phyloP scores from a whole-genome alignment of 2,329 filamentous ascomycete species.

The Coleophoma crateriformis region DNA sequence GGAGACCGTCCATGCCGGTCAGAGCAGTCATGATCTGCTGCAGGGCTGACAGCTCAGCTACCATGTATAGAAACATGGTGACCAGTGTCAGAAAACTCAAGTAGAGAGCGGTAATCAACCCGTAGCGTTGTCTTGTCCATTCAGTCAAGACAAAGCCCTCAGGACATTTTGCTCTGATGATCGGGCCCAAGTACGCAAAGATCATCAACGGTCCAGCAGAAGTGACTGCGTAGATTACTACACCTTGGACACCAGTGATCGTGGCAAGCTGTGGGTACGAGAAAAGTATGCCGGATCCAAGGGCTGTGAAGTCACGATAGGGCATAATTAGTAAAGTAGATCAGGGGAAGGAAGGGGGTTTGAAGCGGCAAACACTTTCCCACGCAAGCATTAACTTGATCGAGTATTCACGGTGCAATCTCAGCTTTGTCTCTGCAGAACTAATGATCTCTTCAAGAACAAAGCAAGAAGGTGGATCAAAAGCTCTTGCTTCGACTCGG shows the following conservation, averaged over 20 bases:
- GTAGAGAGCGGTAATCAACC: conserved; percentile 62
- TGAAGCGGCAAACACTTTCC: conserved; percentile 91
- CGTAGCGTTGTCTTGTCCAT: conserved; percentile 78
- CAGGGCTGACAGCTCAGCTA: conserved; percentile 74
- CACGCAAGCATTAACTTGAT: conserved; percentile 99
- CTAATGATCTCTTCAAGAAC: conserved; percentile 16
- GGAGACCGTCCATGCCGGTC: conserved; percentile 69
- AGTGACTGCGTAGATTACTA: conserved; percentile 69
- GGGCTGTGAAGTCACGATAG: conserved; percentile 44
- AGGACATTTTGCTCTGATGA: conserved; percentile 74
- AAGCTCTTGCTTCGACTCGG: conserved; percentile 48
- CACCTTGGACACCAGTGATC: conserved; percentile 72
- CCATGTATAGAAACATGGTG: conserved; percentile 83
- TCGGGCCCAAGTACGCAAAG: conserved; percentile 69
- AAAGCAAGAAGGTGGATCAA: conserved; percentile 45
- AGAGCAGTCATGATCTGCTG: conserved; percentile 72
- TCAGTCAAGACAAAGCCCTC: conserved; percentile 82
- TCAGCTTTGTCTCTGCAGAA: conserved; percentile 63
- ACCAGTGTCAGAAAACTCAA: conserved; percentile 73
- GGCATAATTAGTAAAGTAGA: conserved; percentile 36
- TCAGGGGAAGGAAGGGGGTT: conserved; percentile 29
- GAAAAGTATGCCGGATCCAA: conserved; percentile 80
- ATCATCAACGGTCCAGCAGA: conserved; percentile 68
- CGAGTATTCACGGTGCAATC: conserved; percentile 94
- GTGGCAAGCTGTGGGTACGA: conserved; percentile 77